Conservation (phyloP, 306 rosid species). For the Pyrus betulifolia region DNA sequence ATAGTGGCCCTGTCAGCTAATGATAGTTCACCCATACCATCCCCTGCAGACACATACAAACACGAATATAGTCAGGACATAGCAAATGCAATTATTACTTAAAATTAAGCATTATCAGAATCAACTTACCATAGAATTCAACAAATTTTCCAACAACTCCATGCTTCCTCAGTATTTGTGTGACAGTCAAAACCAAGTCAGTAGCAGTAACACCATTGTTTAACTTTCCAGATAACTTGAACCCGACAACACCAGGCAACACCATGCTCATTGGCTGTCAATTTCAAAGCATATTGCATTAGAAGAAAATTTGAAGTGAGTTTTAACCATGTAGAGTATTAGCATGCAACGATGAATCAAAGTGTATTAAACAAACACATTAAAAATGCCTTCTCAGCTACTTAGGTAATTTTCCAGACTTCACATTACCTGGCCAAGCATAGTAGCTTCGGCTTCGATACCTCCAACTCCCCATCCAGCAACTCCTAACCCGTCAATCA, state of each 20-base stretch:
- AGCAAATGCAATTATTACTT: not conserved
- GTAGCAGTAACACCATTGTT: constrained; percentile 82
- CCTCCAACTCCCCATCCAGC: constrained; percentile 99
- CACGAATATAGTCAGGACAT: not conserved
- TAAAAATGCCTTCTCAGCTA: not conserved
- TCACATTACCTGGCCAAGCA: constrained; percentile 86
- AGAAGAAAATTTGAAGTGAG: not conserved
- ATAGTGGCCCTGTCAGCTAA: constrained; percentile 98
- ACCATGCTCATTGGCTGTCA: constrained; percentile 96
- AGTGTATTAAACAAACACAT: not conserved
- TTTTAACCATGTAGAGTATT: not conserved
- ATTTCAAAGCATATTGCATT: constrained; percentile 25
- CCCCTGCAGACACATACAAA: constrained; percentile 51
- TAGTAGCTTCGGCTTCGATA: constrained; percentile 91
- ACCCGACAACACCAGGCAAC: constrained; percentile 92
- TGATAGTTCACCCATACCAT: constrained; percentile 83
- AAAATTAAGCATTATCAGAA: not conserved
- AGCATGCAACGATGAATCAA: constrained; percentile 3
- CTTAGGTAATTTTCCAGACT: constrained; percentile 2
- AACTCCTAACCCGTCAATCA: constrained; percentile 94
- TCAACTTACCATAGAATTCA: constrained; percentile 71
- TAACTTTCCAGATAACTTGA: constrained; percentile 79
- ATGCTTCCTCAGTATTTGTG: constrained; percentile 88
- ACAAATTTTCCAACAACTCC: constrained; percentile 97
- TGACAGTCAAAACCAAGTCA: constrained; percentile 86